Conservation (phyloP, 768 basidiomycete genomes). For the Auriscalpium orientale region DNA sequence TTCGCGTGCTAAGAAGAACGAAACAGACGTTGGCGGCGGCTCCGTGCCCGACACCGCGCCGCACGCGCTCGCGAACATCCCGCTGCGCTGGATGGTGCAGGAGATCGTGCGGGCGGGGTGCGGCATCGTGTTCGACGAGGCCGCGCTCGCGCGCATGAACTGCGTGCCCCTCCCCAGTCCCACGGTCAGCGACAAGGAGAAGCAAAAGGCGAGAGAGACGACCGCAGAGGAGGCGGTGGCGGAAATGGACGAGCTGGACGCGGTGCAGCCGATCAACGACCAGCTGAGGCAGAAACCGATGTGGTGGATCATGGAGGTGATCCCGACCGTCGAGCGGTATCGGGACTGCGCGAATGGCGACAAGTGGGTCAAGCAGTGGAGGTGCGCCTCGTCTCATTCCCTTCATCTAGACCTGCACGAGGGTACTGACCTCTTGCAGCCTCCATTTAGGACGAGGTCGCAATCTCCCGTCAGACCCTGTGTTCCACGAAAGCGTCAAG, state of each 20-base stretch:
- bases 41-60: background rate
- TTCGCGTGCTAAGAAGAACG: background rate
- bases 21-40: conserved; percentile 13
- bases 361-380: conserved; percentile 45
- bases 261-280: conserved; percentile 48
- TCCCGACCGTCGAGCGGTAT: conserved; percentile 39
- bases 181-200: background rate
- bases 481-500: conserved; percentile 59
- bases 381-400: conserved; percentile 40
- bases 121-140: conserved; percentile 1
- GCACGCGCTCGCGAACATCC: conserved; percentile 8
- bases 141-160: conserved; percentile 3
- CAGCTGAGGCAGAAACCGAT: conserved; percentile 30
- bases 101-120: conserved; percentile 3
- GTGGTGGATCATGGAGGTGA: conserved; percentile 70
- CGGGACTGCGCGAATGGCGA: conserved; percentile 49
- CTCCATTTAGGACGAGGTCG: conserved; percentile 54
- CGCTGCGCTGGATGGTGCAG: conserved; percentile 15
- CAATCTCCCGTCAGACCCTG: conserved; percentile 38
- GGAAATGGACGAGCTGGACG: conserved; percentile 19
- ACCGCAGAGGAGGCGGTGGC: background rate
- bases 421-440: conserved; percentile 22
- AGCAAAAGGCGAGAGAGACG: background rate
- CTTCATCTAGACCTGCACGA: background rate
- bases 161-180: background rate